A percentile compares a stretch with the other conserved stretches of the same genome.
Evolutionary conservation across 305 asterid genomes (phyloP).

Genomic region (Caryopteris hybrid): DNA sequence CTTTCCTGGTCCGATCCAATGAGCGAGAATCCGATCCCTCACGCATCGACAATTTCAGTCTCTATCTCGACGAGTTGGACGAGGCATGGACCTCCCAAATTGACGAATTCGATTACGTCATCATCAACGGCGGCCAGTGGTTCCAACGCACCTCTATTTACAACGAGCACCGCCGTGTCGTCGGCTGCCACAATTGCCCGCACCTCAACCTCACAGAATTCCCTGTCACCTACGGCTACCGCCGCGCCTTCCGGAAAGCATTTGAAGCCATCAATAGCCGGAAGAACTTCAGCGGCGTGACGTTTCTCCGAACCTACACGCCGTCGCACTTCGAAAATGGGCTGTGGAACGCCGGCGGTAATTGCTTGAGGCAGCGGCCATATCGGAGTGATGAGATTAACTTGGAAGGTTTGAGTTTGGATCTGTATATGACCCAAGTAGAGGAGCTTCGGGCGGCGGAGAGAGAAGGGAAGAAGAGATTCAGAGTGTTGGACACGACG

Average conservation of each 20-base stretch:
- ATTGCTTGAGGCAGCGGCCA: conserved; percentile 47
- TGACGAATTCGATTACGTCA: conserved; percentile 41
- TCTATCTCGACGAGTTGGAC: conserved; percentile 64
- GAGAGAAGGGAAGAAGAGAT: conserved; percentile 29
- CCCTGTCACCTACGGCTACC: conserved; percentile 39
- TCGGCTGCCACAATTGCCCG: conserved; percentile 58
- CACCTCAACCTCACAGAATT: conserved; percentile 40
- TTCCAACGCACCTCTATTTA: conserved; percentile 42
- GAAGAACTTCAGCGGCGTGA: conserved; percentile 31
- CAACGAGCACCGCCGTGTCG: conserved; percentile 29
- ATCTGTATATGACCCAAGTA: conserved; percentile 45
- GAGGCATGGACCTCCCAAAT: conserved; percentile 47
- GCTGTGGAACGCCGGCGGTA: conserved; percentile 56
- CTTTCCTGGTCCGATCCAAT: conserved; percentile 42
- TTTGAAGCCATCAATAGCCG: conserved; percentile 36
- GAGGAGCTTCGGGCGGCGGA: conserved; percentile 44
- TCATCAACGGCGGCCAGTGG: conserved; percentile 70
- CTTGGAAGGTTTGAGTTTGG: conserved; percentile 36
- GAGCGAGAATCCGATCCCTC: conserved; percentile 31
- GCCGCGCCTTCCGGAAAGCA: conserved; percentile 51
- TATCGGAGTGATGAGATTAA: conserved; percentile 35
- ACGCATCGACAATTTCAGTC: conserved; percentile 45
- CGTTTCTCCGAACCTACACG: conserved; percentile 50
- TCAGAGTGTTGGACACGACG: conserved; percentile 43
- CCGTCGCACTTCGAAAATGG: conserved; percentile 70